Conservation (phyloP, 2,329 filamentous ascomycete genomes). For the Colletotrichum ledebouriae region DNA sequence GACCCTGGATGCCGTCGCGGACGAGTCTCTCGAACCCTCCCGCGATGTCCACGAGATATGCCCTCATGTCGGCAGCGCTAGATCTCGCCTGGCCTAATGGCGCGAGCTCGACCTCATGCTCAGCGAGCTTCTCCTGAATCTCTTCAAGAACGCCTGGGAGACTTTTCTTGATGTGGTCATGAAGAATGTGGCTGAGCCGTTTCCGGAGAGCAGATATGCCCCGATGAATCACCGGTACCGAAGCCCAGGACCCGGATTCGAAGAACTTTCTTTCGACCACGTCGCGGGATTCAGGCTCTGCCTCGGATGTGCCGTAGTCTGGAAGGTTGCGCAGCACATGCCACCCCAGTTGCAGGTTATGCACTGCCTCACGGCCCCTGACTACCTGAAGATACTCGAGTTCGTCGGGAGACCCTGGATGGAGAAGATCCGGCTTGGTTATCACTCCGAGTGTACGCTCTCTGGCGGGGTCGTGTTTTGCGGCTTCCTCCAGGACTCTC, state of each 20-base stretch:
- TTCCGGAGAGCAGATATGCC: constrained; percentile 52
- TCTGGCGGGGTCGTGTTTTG: constrained; percentile 57
- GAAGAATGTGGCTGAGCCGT: constrained; percentile 52
- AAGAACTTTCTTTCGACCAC: constrained; percentile 51
- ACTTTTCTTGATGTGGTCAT: constrained; percentile 48
- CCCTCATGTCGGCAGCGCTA: constrained; percentile 47
- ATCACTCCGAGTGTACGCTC: constrained; percentile 68
- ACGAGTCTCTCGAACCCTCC: constrained; percentile 52
- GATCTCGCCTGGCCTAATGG: constrained; percentile 45
- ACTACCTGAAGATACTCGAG: constrained; percentile 52
- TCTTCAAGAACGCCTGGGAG: constrained; percentile 47
- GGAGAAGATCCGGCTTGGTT: constrained; percentile 66
- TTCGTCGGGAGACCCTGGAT: constrained; percentile 55
- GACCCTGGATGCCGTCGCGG: constrained; percentile 48
- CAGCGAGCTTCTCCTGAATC: constrained; percentile 46
- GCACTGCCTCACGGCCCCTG: constrained; percentile 48
- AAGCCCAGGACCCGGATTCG: constrained; percentile 46
- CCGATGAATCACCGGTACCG: constrained; percentile 47
- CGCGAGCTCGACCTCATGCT: constrained; percentile 42
- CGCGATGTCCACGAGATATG: constrained; percentile 53
- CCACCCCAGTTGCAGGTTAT: constrained; percentile 61
- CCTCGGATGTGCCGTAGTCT: constrained; percentile 46
- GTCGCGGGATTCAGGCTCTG: constrained; percentile 47
- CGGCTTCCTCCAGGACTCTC: constrained; percentile 60
- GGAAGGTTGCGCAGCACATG: constrained; percentile 65